Evolutionary conservation across 495 filamentous ascomycete species (phyloP).

Genomic region (Niebla homalea): DNA sequence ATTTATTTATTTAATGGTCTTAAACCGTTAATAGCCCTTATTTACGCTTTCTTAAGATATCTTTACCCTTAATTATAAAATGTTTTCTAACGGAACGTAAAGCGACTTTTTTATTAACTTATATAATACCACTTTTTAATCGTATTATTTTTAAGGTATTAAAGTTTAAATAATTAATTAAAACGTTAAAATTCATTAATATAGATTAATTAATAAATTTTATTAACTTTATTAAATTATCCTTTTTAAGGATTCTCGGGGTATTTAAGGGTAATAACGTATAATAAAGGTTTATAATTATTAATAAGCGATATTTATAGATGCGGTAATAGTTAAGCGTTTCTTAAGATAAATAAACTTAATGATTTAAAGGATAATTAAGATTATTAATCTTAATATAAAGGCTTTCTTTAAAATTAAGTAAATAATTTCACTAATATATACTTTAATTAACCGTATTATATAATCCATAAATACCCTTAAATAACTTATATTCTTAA

Average conservation of each 20-base stretch:
- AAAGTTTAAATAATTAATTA: too few relatives aligned
- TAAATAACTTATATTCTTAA: not conserved
- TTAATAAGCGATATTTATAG: not conserved
- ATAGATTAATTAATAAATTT: too few relatives aligned
- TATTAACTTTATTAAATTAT: not conserved
- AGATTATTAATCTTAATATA: not conserved
- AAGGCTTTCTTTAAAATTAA: not conserved
- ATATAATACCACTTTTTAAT: too few relatives aligned
- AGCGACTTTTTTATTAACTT: too few relatives aligned
- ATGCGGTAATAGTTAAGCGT: not conserved
- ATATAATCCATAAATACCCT: not conserved
- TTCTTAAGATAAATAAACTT: not conserved
- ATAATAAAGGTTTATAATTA: not conserved
- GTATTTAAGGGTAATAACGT: not conserved
- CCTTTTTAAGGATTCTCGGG: not conserved
- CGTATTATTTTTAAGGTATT: too few relatives aligned
- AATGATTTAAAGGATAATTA: not conserved
- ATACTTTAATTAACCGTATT: not conserved
- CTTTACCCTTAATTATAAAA: too few relatives aligned
- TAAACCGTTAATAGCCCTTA: too few relatives aligned
- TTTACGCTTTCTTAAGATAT: too few relatives aligned
- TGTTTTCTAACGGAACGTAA: too few relatives aligned
- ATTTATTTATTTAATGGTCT: too few relatives aligned
- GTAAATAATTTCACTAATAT: not conserved
- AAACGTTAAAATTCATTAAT: too few relatives aligned